Base-by-base conservation (phyloP, 2,329 filamentous ascomycete genomes). In the Aspergillus versicolor region DNA sequence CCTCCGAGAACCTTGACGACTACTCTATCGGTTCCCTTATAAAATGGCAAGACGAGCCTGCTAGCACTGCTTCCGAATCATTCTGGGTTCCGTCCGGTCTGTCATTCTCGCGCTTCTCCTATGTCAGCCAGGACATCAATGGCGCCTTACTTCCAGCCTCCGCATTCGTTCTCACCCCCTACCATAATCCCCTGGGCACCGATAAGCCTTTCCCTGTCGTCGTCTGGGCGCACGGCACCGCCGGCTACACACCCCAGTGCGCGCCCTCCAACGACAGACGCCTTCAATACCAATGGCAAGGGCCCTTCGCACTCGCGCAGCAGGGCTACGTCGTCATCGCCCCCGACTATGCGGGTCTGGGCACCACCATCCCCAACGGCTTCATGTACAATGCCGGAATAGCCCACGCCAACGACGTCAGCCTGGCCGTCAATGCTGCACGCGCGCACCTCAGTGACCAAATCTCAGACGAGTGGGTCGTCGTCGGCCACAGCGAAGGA, bases 91-190 rank as follows among this genome's bases (percentile, higher is more conserved):
- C 62, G 4, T 50, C 57, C 7, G 61, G 58, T 22, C 62, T 57
- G 2, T 61, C 64, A 24, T 52, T 84, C 43, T 82, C 79, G 2
- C 76, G 81, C 13, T 74, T 84, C 59, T 60, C 81, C 3, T 84
- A 80, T 67, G 76, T 76, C 19, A 78, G 79, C 0, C 72, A 69
- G 19, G 75, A 73, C n/a, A 59, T 77, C 21, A 80, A 82, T 55
- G 77, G 78, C 3, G 76, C 74, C 1, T 57, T 72, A 0, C 65
- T 83, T 2, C 81, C 81, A 1, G 75, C 79, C 8, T 81, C 80
- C 1, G 81, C 75, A 2, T 82, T 74, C 63, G 67, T 83, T 12
- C 73, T 83, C 1, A 83, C 79, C 79, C 81, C 81, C 0, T 83
- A 70, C 51, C 56, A 65, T 3, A 45, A 45, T 13, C 15, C 43